Conservation (phyloP, 805 yeast species). For the Maudiozyma serrabonitensis region DNA sequence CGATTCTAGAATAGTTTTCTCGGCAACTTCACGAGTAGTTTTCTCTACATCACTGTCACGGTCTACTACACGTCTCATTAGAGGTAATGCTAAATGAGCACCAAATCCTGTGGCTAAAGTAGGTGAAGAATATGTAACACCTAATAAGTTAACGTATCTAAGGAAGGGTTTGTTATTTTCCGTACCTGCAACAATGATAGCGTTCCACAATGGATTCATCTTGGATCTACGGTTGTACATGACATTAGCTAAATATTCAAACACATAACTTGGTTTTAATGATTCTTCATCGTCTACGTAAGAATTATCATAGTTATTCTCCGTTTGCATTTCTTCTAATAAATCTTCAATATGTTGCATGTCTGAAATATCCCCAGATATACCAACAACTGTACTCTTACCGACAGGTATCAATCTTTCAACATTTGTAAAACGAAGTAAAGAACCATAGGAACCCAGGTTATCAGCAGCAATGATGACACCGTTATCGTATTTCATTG, state of each 20-base stretch:
- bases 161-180: constrained; percentile 65
- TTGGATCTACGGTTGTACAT: constrained; percentile 82
- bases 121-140: constrained; percentile 83
- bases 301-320: constrained; percentile 63
- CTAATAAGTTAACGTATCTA: constrained; percentile 81
- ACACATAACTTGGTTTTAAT: constrained; percentile 78
- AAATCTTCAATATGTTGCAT: constrained; percentile 71
- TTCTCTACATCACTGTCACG: constrained; percentile 64
- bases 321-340: constrained; percentile 69
- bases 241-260: constrained; percentile 75
- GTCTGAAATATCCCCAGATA: constrained; percentile 92
- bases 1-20: constrained; percentile 65
- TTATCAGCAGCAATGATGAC: constrained; percentile 93
- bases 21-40: constrained; percentile 65
- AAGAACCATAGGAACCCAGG: constrained; percentile 86
- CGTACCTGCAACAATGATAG: constrained; percentile 83
- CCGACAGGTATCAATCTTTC: constrained; percentile 86
- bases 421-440: constrained; percentile 74
- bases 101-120: constrained; percentile 95
- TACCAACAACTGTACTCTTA: constrained; percentile 76
- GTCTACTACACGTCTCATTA: constrained; percentile 77
- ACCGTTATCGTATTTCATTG: constrained; percentile 83
- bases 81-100: constrained; percentile 85
- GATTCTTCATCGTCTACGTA: constrained; percentile 40
- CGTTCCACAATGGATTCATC: constrained; percentile 95